Conservation (phyloP, 306 rosid genomes). For the Sindora glabra region DNA sequence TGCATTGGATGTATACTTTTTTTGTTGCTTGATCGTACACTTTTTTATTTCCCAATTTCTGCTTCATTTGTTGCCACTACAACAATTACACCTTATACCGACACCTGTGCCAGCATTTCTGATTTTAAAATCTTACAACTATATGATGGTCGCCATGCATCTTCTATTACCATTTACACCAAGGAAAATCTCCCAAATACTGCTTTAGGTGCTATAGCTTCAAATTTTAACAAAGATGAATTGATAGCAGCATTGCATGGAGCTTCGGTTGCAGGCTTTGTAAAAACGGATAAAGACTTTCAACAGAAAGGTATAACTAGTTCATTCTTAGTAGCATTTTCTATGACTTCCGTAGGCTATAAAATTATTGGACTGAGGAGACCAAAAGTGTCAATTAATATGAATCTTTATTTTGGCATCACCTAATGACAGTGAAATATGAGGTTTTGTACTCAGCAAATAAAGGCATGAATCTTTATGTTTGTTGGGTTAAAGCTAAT, state of each 20-base stretch:
- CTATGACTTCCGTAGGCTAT: background rate
- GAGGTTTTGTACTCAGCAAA: no score
- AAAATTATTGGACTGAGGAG: constrained; percentile 1
- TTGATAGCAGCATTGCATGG: constrained; percentile 94
- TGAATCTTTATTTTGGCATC: constrained; percentile 1
- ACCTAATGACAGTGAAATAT: background rate
- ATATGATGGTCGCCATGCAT: constrained; percentile 96
- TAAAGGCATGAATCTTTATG: no score
- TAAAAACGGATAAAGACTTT: constrained; percentile 93
- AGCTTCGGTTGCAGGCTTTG: constrained; percentile 97
- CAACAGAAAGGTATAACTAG: constrained; percentile 58
- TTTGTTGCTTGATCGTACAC: background rate
- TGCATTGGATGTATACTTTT: background rate
- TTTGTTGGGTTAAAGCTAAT: background rate
- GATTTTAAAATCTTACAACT: constrained; percentile 48
- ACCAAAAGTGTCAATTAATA: background rate
- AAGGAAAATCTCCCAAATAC: constrained; percentile 89
- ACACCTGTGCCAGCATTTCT: constrained; percentile 26
- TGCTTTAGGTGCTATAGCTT: constrained; percentile 67
- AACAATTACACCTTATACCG: no score
- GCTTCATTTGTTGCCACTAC: background rate
- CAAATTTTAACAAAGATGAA: constrained; percentile 89
- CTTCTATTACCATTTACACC: constrained; percentile 90
- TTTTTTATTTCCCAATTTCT: constrained; percentile 3
- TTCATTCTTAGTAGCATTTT: constrained; percentile 1